Evolutionary conservation across 805 yeast genomes (phyloP).

Genomic region (Ogataea allantospora): DNA sequence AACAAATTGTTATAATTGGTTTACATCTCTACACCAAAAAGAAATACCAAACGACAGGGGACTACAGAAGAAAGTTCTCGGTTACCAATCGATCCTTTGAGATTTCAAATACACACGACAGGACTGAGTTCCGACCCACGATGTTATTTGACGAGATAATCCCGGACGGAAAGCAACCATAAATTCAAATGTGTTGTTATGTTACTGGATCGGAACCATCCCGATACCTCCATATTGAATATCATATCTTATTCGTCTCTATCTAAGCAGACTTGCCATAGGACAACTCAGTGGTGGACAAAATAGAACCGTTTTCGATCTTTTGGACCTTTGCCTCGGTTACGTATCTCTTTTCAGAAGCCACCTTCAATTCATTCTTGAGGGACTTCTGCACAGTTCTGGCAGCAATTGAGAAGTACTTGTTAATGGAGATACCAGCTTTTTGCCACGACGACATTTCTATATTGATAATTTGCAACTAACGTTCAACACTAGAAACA

Average conservation of each 20-base stretch:
- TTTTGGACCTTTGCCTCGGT: constrained; percentile 73
- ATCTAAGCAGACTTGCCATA: constrained; percentile 19
- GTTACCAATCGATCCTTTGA: no score
- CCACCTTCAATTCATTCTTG: constrained; percentile 79
- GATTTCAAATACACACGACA: no score
- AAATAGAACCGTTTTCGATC: constrained; percentile 63
- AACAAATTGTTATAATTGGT: no score
- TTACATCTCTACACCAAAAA: constrained; percentile 6
- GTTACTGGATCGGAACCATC: neutral
- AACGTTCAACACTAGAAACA: constrained; percentile 10
- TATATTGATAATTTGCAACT: constrained; percentile 6
- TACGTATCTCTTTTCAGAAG: constrained; percentile 66
- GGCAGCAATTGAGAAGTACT: constrained; percentile 88
- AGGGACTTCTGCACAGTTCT: constrained; percentile 82
- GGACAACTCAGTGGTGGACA: constrained; percentile 26
- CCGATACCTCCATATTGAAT: constrained; percentile 10
- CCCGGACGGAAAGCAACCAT: no score
- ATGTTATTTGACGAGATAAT: no score
- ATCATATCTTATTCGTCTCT: constrained; percentile 9
- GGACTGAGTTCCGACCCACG: no score
- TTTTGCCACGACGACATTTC: constrained; percentile 62
- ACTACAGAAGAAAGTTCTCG: no score
- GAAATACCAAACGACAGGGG: no score
- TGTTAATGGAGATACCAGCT: constrained; percentile 75
- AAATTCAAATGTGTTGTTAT: no score